Evolutionary conservation across 768 basidiomycete genomes (phyloP), one percentile per base, ranked within the genome.

Genomic region (Strobilomyces confusus): DNA sequence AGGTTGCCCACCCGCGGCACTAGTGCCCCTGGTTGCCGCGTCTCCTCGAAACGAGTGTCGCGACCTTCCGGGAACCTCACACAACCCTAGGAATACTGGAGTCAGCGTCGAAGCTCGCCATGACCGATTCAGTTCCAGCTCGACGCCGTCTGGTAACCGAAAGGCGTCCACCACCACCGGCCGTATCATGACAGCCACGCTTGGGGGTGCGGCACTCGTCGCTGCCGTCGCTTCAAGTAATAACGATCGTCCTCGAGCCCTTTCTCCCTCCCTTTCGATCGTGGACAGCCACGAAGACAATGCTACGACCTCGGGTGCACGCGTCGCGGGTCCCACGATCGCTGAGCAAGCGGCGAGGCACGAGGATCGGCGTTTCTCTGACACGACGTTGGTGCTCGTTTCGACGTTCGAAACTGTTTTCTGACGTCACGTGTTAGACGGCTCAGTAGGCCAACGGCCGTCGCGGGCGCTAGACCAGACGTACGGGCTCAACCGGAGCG

Each of bases 381-480:
- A 48, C 25, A 15, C 20, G 2, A 25, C 15, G 60, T 65, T 25
- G 3, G 60, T 62, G 15, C 17, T 43, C 26, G 4, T 34, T n/a
- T 47, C 38, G 12, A 30, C 13, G 2, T 22, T 4, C 11, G 17
- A 17, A 23, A 3, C 30, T 5, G 15, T 17, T 26, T 55, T 42
- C 29, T 58, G 44, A 63, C 6, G 17, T 25, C 17, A 15, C 4
- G 8, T 44, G 32, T 42, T 7, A 64, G 62, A 25, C 59, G 9
- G 26, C 30, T 20, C 15, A 5, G n/a, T 3, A 12, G 14, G 33
- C 13, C 48, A 23, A 30, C 26, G 19, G 8, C 37, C 12, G 12
- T 44, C 22, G 15, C 29, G 12, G 33, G 23, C 12, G 13, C 26
- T 6, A 25, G 12, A 23, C 17, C 20, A 29, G 23, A 17, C 13